A percentile compares a stretch with the other conserved stretches of the same genome.
Evolutionary conservation across 148 eudicot species (phyloP).

Genomic region (Dianthus caryophyllus): DNA sequence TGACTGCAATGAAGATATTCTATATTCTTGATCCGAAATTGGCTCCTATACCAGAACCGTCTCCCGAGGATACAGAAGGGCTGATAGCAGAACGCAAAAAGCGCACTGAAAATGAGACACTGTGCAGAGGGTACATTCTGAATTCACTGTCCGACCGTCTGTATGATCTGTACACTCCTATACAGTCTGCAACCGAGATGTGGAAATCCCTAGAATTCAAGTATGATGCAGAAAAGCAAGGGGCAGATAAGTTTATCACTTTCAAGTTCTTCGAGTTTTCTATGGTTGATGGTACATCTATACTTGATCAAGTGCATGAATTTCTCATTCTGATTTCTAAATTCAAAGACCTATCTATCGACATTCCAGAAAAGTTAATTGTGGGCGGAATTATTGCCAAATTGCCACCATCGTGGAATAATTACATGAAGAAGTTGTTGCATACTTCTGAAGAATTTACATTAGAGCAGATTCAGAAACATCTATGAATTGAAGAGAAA

Average conservation of each 20-base stretch:
- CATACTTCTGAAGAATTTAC: conserved; percentile 15
- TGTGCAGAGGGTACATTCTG: conserved; percentile 17
- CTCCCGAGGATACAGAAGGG: neutral
- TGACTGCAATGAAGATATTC: conserved; percentile 13
- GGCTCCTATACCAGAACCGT: neutral
- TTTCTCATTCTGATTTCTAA: neutral
- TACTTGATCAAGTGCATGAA: conserved; percentile 11
- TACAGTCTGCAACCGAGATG: neutral
- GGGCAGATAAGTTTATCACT: conserved; percentile 11
- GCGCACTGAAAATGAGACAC: neutral
- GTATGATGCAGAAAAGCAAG: conserved; percentile 10
- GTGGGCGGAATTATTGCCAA: conserved; percentile 18
- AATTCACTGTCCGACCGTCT: neutral
- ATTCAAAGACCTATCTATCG: neutral
- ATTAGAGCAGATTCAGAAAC: conserved; percentile 5
- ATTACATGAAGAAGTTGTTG: conserved; percentile 8
- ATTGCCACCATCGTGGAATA: conserved; percentile 5
- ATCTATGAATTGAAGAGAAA: conserved; percentile 12
- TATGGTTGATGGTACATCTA: neutral
- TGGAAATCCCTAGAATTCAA: conserved; percentile 1
- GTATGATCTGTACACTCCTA: conserved; percentile 5
- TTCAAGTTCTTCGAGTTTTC: conserved; percentile 12
- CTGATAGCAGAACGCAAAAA: neutral
- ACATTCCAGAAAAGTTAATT: neutral
- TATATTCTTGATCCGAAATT: conserved; percentile 11